A percentile compares a stretch with the other conserved stretches of the same genome.
Conservation (phyloP, 495 filamentous ascomycete species). For the Cudoniella acicularis region DNA sequence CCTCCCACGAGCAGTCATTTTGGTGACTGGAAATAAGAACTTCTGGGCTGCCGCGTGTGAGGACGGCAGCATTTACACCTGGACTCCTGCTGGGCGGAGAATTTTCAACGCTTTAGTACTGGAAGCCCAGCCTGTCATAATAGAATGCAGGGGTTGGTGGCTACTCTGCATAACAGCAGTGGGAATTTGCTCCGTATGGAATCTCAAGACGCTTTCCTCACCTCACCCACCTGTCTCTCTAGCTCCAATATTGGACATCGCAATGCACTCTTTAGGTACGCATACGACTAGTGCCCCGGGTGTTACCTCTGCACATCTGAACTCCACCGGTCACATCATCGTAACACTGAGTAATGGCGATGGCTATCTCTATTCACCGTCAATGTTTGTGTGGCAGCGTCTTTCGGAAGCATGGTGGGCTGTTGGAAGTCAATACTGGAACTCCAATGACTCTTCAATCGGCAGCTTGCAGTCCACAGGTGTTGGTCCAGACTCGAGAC, state of each 20-base stretch:
- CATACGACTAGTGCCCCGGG: slow-evolving; percentile 71
- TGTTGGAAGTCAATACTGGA: slow-evolving; percentile 97
- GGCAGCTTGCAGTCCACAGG: slow-evolving; percentile 71
- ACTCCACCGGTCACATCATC: slow-evolving; percentile 77
- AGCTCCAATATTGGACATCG: slow-evolving; percentile 85
- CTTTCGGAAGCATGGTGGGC: slow-evolving; percentile 97
- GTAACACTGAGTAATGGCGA: slow-evolving; percentile 89
- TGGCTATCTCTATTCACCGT: slow-evolving; percentile 79
- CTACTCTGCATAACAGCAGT: slow-evolving; percentile 83
- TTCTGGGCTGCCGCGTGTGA: slow-evolving; percentile 94
- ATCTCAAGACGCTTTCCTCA: slow-evolving; percentile 76
- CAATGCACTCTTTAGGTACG: slow-evolving; percentile 62
- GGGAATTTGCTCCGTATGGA: slow-evolving; percentile 91
- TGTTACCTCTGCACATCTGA: slow-evolving; percentile 85
- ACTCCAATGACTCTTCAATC: slow-evolving; percentile 82
- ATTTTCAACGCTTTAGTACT: slow-evolving; percentile 78
- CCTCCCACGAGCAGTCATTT: slow-evolving; percentile 74
- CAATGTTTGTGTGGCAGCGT: slow-evolving; percentile 89
- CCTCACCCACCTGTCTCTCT: slow-evolving; percentile 89
- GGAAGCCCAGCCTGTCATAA: slow-evolving; percentile 89
- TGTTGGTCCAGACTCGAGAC: slow-evolving; percentile 43
- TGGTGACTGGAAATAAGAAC: slow-evolving; percentile 81
- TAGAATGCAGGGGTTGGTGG: slow-evolving; percentile 87
- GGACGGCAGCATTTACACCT: slow-evolving; percentile 87
- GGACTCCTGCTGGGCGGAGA: slow-evolving; percentile 91